Evolutionary conservation across 495 filamentous ascomycete species (phyloP).

Genomic region (Evansstolkia leycettana): DNA sequence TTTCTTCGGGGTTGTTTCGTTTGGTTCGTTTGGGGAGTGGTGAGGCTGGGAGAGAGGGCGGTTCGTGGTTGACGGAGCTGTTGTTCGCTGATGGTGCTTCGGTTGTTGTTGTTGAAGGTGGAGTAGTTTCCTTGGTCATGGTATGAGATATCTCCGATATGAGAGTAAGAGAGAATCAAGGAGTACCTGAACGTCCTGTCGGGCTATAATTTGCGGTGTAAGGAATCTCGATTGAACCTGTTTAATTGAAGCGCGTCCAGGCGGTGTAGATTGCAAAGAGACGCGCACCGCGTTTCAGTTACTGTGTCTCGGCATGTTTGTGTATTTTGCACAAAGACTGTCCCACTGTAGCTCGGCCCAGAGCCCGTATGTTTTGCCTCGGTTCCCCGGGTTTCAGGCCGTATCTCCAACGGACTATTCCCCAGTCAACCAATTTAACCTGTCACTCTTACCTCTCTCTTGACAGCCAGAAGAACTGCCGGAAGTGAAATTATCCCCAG

Average conservation of each 20-base stretch:
- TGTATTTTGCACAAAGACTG: conserved; percentile 1
- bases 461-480: too few species aligned
- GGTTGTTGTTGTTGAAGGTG: conserved; percentile 17
- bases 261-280: conserved; percentile 22
- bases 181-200: too few species aligned
- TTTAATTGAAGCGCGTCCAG: conserved; percentile 14
- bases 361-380: conserved; percentile 12
- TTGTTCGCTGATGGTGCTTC: conserved; percentile 5
- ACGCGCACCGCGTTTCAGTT: conserved; percentile 20
- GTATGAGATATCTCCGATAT: conserved; percentile 9
- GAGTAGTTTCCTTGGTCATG: conserved; percentile 44
- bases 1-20: conserved; percentile 17
- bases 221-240: background rate
- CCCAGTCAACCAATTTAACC: too few species aligned
- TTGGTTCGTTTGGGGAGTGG: conserved; percentile 57
- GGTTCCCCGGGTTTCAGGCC: conserved; percentile 13
- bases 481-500: too few species aligned
- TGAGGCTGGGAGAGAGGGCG: conserved; percentile 46
- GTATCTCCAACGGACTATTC: too few species aligned
- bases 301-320: conserved; percentile 7
- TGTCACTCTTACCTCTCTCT: too few species aligned
- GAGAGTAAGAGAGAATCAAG: conserved; percentile 1
- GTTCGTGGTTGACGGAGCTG: conserved; percentile 25
- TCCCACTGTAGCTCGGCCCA: conserved; percentile 1
- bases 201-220: conserved; percentile 9